Base-by-base conservation (phyloP, 169 alveolate species). In the Cryptosporidium baileyi region DNA sequence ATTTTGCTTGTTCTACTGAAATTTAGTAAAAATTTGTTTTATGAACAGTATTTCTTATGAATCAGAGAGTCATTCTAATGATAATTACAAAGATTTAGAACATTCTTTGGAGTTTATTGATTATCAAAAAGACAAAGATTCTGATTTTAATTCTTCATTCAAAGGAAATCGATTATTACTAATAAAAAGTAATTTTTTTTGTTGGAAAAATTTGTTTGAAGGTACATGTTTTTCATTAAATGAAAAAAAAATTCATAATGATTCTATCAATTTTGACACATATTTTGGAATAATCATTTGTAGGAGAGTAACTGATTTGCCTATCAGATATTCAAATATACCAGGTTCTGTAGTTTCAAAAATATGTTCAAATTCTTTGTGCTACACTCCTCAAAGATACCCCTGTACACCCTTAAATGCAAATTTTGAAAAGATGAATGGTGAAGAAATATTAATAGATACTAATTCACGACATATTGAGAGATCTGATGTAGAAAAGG, bases 361-460 rank as follows among this genome's bases (percentile, higher is more conserved):
- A 22, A 17, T 57, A 40, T 51, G 67, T 15, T 22, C 30, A 7
- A 54, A 41, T 1, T 54, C 67, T 36, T 40, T 74, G 19, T 74
- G 54, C 36, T 54, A 57, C 24, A 30, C 54, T 36, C 28, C 85
- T 24, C 44, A 26, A 19, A 36, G 52, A 17, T 74, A 52, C 49
- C 85, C 85, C 36, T 74, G 74, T n/a, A 74, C 85, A 19, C 85
- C 85, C 2, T 59, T 74, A n/a, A 74, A 65, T 47, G 24, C 41
- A 54, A 51, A 41, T 3, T 45, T 22, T 74, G 65, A 74, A 54
- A 51, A 65, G 61, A 28, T 26, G 22, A 51, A 49, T 28, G 7
- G 28, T 15, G 81, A 45, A 19, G 47, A 34, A 34, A 49, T 65
- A 32, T 17, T 8, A 5, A 24, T 57, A 17, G 63, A 57, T 24